Percentiles rank a stretch among this genome's conserved stretches.
Conservation (phyloP, 2,329 filamentous ascomycete genomes). For the Cladosporium sp. region DNA sequence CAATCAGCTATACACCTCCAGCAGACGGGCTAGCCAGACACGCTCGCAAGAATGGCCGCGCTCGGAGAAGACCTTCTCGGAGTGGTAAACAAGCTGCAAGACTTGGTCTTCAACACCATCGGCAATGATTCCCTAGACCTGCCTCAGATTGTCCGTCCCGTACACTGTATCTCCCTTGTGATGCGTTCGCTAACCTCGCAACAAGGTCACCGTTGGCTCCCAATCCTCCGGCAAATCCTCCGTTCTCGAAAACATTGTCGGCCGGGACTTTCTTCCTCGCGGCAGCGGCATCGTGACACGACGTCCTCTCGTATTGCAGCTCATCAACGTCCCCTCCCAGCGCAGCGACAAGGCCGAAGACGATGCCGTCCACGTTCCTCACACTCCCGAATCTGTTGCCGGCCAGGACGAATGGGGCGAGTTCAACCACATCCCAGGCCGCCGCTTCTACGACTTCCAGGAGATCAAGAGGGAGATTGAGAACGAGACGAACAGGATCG, state of each 20-base stretch:
- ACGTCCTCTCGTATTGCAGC: slow-evolving; percentile 88
- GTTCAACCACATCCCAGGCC: slow-evolving; percentile 89
- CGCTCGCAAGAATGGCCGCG: slow-evolving; percentile 64
- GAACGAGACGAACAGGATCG: slow-evolving; percentile 90
- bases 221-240: slow-evolving; percentile 98
- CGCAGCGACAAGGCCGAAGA: slow-evolving; percentile 64
- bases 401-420: slow-evolving; percentile 78
- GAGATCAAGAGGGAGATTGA: slow-evolving; percentile 96
- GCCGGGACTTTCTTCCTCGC: slow-evolving; percentile 91
- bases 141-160: slow-evolving; percentile 84
- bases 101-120: slow-evolving; percentile 99
- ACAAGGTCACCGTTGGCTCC: slow-evolving; percentile 92
- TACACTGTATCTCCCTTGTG: not conserved
- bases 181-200: slow-evolving; percentile 17
- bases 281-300: slow-evolving; percentile 96
- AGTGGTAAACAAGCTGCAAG: slow-evolving; percentile 97
- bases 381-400: slow-evolving; percentile 70
- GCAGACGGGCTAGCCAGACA: not conserved
- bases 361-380: slow-evolving; percentile 64
- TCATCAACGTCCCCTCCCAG: slow-evolving; percentile 87
- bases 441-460: slow-evolving; percentile 83
- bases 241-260: slow-evolving; percentile 97
- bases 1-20: not conserved
- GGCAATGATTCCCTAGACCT: slow-evolving; percentile 97
- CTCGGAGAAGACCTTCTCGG: slow-evolving; percentile 92